These are phyloP conservation scores for Xylaria cubensis DNA, from an alignment of 495 filamentous ascomycete species.

Conservation along the genomic window DNA sequence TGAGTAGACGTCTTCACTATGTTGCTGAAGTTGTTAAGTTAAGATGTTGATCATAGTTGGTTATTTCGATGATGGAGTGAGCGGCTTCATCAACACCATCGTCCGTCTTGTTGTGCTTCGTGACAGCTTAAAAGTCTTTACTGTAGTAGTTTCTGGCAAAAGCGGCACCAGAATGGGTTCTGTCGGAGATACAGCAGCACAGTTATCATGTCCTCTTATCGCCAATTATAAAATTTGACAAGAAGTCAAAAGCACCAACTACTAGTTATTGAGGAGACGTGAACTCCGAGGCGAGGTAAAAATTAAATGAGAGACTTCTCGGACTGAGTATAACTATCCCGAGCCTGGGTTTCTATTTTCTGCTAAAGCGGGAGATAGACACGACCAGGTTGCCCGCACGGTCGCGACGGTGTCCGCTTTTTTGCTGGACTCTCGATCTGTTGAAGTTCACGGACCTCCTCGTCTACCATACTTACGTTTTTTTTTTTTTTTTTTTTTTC, in stretches of 20 bases:
- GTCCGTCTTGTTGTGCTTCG: conserved; percentile 53
- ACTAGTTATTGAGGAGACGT: conserved; percentile 56
- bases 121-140: conserved; percentile 30
- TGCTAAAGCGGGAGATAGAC: conserved; percentile 58
- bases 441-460: conserved; percentile 64
- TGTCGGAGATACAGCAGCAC: conserved; percentile 36
- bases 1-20: conserved; percentile 62
- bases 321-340: conserved; percentile 26
- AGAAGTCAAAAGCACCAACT: conserved; percentile 58
- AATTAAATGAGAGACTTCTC: too few species aligned
- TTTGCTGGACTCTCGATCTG: conserved; percentile 59
- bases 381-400: too few species aligned
- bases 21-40: conserved; percentile 57
- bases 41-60: conserved; percentile 60
- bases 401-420: conserved; percentile 61
- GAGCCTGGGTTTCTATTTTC: conserved; percentile 60
- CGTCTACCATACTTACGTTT: conserved; percentile 65
- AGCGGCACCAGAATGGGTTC: conserved; percentile 47
- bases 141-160: not conserved
- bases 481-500: conserved; percentile 38
- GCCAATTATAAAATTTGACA: conserved; percentile 58
- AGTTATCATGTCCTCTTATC: conserved; percentile 58
- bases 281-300: too few species aligned
- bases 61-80: conserved; percentile 54
- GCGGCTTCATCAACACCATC: conserved; percentile 62